Evolutionary conservation across 169 alveolate species (phyloP).

Genomic region (Babesia divergens): DNA sequence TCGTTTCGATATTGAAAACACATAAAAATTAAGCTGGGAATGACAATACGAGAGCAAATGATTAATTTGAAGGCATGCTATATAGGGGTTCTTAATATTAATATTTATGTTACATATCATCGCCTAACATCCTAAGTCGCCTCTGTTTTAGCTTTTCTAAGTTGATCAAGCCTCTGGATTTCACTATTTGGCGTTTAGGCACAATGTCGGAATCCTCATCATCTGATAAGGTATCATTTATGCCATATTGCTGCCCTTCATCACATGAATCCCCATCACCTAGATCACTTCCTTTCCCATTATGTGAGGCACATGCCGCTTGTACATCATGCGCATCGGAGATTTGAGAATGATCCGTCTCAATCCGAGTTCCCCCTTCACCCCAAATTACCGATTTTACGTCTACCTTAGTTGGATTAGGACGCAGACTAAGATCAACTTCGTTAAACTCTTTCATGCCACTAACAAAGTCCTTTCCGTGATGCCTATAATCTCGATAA

Average conservation of each 20-base stretch:
- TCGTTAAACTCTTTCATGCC: background rate
- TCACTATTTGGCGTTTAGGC: constrained; percentile 13
- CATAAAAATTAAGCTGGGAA: no score
- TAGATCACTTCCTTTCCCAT: no score
- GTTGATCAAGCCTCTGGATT: constrained; percentile 16
- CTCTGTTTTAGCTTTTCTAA: constrained; percentile 26
- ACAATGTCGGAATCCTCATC: constrained; percentile 34
- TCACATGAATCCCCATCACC: background rate
- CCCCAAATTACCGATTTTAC: no score
- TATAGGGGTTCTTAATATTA: background rate
- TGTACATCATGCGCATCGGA: no score
- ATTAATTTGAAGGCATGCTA: background rate
- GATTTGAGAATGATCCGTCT: no score
- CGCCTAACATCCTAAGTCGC: constrained; percentile 5
- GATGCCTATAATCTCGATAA: background rate
- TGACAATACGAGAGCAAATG: no score
- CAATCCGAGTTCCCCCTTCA: no score
- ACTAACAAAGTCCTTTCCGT: background rate
- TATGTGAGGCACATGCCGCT: no score
- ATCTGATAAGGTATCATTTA: constrained; percentile 23
- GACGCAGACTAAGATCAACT: background rate
- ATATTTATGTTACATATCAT: background rate
- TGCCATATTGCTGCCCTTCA: constrained; percentile 33
- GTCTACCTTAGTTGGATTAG: background rate
- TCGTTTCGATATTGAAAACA: background rate